Evolutionary conservation across 1,139 yeast genomes (phyloP).

Genomic region (Magnusiomyces sp.): DNA sequence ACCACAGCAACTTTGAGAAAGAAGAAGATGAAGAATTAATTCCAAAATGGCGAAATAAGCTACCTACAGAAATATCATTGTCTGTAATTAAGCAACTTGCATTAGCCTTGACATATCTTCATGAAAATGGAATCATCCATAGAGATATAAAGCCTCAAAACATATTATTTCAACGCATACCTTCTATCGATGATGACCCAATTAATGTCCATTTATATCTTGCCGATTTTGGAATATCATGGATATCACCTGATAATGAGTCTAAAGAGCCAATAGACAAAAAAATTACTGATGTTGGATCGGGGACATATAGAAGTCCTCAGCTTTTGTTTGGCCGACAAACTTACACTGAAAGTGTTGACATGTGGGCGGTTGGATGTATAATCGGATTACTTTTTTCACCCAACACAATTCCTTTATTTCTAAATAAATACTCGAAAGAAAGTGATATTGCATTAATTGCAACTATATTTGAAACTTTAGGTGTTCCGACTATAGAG

Average conservation of each 20-base stretch:
- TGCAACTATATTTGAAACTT: conserved; percentile 47
- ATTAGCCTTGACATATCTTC: conserved; percentile 45
- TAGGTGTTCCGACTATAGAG: conserved; percentile 59
- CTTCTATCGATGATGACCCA: conserved; percentile 14
- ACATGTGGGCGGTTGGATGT: conserved; percentile 77
- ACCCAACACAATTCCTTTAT: conserved; percentile 30
- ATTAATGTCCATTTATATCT: conserved; percentile 30
- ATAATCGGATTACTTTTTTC: conserved; percentile 46
- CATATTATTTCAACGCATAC: conserved; percentile 40
- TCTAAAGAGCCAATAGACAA: conserved; percentile 39
- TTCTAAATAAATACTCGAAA: conserved; percentile 18
- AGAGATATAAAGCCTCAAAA: conserved; percentile 83
- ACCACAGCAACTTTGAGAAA: conserved; percentile 23
- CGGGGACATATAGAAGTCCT: conserved; percentile 75
- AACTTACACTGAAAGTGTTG: conserved; percentile 55
- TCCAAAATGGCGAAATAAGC: conserved; percentile 27
- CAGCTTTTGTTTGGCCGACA: conserved; percentile 68
- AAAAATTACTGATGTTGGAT: conserved; percentile 63
- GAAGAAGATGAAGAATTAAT: conserved; percentile 17
- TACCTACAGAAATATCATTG: conserved; percentile 24
- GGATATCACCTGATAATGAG: conserved; percentile 33
- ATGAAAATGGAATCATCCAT: conserved; percentile 60
- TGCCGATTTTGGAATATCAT: conserved; percentile 73
- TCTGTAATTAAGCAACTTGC: conserved; percentile 39
- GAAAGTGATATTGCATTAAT: conserved; percentile 60